Conservation (phyloP, 805 yeast genomes). For the Saturnispora sanitii region DNA sequence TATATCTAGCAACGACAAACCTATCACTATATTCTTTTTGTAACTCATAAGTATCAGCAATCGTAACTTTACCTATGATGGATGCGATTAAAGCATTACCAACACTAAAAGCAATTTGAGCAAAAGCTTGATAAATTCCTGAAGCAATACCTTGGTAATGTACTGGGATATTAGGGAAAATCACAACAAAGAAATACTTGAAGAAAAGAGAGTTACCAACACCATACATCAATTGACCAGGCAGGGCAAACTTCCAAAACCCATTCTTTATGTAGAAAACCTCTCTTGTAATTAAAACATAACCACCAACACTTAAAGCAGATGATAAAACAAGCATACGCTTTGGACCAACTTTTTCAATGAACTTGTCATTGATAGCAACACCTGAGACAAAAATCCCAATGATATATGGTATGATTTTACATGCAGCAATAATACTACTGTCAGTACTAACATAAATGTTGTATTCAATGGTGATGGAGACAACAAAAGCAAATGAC, state of each 20-base stretch:
- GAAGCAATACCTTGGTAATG: constrained; percentile 16
- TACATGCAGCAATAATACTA: constrained; percentile 29
- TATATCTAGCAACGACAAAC: constrained; percentile 2
- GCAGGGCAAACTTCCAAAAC: constrained; percentile 21
- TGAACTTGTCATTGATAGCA: constrained; percentile 12
- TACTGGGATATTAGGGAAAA: constrained; percentile 18
- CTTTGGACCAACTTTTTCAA: constrained; percentile 18
- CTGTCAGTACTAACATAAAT: constrained; percentile 24
- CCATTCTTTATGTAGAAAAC: constrained; percentile 13
- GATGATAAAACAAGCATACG: constrained; percentile 12
- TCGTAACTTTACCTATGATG: constrained; percentile 10
- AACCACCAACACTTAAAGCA: constrained; percentile 9
- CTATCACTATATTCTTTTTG: constrained; percentile 3
- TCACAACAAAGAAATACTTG: constrained; percentile 26
- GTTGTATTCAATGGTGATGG: constrained; percentile 13
- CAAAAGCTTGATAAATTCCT: constrained; percentile 14
- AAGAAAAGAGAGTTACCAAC: constrained; percentile 24
- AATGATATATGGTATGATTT: constrained; percentile 26
- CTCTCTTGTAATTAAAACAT: constrained; percentile 16
- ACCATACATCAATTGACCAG: constrained; percentile 18
- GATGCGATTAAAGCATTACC: constrained; percentile 16
- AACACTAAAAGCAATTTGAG: constrained; percentile 13
- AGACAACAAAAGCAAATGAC: constrained; percentile 8
- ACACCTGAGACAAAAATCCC: constrained; percentile 24
- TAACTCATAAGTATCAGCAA: constrained; percentile 1